phyloP scores from a whole-genome alignment of 2,329 filamentous ascomycete genomes.

The Daldinia sp. region DNA sequence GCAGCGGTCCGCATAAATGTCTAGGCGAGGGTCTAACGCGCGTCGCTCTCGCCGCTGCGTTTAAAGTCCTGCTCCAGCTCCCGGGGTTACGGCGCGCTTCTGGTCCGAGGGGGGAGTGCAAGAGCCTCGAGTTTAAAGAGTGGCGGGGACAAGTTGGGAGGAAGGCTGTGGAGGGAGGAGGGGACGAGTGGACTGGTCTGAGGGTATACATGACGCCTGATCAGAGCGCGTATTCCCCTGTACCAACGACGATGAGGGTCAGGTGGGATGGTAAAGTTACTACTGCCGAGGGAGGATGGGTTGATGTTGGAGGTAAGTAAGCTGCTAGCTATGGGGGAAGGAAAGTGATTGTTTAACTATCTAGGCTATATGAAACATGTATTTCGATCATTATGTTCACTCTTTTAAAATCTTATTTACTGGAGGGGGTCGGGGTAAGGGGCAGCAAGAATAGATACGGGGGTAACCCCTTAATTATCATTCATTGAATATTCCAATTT shows the following conservation, averaged over 20 bases:
- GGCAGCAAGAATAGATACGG: background rate
- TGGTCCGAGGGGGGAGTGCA: constrained; percentile 23
- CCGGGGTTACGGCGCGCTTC: constrained; percentile 22
- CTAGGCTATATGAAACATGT: background rate
- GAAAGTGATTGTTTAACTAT: background rate
- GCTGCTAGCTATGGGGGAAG: background rate
- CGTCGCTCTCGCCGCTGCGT: constrained; percentile 26
- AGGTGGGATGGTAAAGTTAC: constrained; percentile 14
- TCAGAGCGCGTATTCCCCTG: constrained; percentile 28
- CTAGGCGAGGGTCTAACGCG: constrained; percentile 29
- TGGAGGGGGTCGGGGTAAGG: background rate
- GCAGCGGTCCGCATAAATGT: constrained; percentile 17
- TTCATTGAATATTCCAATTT: background rate
- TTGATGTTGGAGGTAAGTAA: background rate
- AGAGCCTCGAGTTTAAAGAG: constrained; percentile 26
- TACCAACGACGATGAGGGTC: constrained; percentile 36
- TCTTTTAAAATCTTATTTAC: background rate
- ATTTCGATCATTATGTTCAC: background rate
- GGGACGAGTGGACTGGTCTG: constrained; percentile 28
- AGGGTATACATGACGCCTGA: constrained; percentile 33
- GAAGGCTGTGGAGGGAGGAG: constrained; percentile 12
- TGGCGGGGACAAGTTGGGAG: constrained; percentile 37
- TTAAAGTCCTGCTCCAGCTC: constrained; percentile 21
- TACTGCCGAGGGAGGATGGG: background rate
- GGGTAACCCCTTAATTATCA: background rate